These are phyloP conservation scores for Kodamaea nitidulidarum DNA, from an alignment of 805 yeast species.

Conservation along the genomic window DNA sequence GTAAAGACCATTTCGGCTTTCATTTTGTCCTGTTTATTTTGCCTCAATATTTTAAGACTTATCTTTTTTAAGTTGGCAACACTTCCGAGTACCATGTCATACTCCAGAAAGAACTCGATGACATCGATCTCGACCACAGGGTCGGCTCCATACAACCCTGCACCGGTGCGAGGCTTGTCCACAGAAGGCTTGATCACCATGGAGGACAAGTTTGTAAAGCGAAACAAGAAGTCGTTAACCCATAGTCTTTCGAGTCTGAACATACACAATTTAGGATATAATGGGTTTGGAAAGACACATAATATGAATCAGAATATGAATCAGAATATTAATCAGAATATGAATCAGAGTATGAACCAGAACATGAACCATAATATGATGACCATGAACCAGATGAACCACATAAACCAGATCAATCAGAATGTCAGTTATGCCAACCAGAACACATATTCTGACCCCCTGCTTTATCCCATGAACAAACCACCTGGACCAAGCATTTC, in stretches of 20 bases:
- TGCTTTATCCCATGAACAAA: too few relatives aligned
- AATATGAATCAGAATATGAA: background rate
- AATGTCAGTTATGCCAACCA: too few relatives aligned
- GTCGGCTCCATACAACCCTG: background rate
- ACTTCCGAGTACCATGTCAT: background rate
- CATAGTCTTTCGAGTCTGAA: too few relatives aligned
- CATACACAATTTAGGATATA: too few relatives aligned
- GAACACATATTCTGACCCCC: too few relatives aligned
- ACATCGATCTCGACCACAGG: conserved; percentile 20
- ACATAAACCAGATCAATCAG: background rate
- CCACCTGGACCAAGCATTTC: too few relatives aligned
- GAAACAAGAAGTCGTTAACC: conserved; percentile 9
- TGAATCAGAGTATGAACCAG: background rate
- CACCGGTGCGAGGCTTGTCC: conserved; percentile 28
- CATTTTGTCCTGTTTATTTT: too few relatives aligned
- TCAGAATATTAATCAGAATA: background rate
- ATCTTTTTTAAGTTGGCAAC: background rate
- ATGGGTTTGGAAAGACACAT: too few relatives aligned
- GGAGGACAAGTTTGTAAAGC: conserved; percentile 38
- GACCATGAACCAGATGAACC: background rate
- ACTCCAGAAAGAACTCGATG: conserved; percentile 30
- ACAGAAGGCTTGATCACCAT: conserved; percentile 37
- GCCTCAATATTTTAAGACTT: background rate
- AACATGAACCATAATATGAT: background rate
- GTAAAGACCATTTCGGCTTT: too few relatives aligned